Conservation (phyloP, 208 protist genomes). For the Zelonia costaricensis region DNA sequence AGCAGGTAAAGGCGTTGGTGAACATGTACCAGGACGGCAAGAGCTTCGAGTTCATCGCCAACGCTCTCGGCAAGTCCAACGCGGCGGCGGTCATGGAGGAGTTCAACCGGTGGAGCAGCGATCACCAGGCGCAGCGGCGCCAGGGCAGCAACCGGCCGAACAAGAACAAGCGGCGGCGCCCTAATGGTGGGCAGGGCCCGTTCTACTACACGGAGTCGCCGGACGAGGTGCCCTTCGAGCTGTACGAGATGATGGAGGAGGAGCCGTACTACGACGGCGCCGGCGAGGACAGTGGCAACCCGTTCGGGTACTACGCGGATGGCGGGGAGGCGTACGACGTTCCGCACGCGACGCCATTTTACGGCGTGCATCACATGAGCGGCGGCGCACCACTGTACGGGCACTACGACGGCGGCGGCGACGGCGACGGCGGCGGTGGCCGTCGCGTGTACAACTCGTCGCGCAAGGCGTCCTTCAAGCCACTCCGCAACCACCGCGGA, state of each 20-base stretch:
- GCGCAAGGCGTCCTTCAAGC: conserved; percentile 15
- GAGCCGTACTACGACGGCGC: conserved; percentile 30
- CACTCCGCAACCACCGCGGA: conserved; percentile 17
- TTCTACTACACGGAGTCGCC: conserved; percentile 81
- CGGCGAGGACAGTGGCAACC: conserved; percentile 27
- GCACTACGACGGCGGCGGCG: background rate
- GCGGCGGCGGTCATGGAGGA: conserved; percentile 62
- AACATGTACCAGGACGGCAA: conserved; percentile 93
- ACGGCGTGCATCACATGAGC: conserved; percentile 63
- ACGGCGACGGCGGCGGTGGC: background rate
- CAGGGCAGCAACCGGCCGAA: conserved; percentile 7
- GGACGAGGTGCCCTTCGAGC: conserved; percentile 54
- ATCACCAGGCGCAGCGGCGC: conserved; percentile 39
- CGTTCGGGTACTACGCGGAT: conserved; percentile 55
- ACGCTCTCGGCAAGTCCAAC: conserved; percentile 71
- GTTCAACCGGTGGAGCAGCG: conserved; percentile 86
- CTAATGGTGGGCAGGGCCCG: conserved; percentile 8
- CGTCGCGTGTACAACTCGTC: conserved; percentile 18
- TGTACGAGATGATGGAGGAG: conserved; percentile 55
- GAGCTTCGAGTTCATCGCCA: conserved; percentile 92
- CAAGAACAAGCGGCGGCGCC: conserved; percentile 9
- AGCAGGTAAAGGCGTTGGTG: conserved; percentile 73
- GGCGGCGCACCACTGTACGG: conserved; percentile 29
- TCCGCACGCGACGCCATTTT: conserved; percentile 55
- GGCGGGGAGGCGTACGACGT: conserved; percentile 29